Percentiles rank a stretch among this genome's conserved stretches.
Evolutionary conservation across 2,329 filamentous ascomycete genomes (phyloP).

Genomic region (Atkinsonella hypoxylon): DNA sequence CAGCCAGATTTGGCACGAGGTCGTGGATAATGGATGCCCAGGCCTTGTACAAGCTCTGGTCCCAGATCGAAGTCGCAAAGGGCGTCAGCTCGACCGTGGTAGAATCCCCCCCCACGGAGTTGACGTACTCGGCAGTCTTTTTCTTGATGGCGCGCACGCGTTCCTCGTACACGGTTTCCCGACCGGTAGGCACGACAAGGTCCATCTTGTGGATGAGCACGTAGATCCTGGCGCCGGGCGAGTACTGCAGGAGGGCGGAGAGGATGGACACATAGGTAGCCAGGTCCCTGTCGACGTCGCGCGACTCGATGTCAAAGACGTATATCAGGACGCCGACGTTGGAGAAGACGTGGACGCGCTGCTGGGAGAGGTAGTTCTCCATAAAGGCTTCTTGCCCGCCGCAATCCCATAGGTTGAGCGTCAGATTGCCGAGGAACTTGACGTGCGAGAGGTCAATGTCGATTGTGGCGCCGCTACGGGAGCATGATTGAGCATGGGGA

Average conservation of each 20-base stretch:
- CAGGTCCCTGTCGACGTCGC: slow-evolving; percentile 86
- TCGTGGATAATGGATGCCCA: slow-evolving; percentile 98
- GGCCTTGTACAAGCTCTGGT: slow-evolving; percentile 93
- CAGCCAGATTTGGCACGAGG: slow-evolving; percentile 81
- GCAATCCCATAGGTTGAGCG: slow-evolving; percentile 96
- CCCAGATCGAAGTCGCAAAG: slow-evolving; percentile 96
- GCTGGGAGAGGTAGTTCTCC: slow-evolving; percentile 93
- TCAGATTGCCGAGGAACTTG: slow-evolving; percentile 96
- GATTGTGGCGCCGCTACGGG: slow-evolving; percentile 69
- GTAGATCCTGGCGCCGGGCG: slow-evolving; percentile 71
- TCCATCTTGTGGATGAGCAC: slow-evolving; percentile 99
- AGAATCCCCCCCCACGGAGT: slow-evolving; percentile 21
- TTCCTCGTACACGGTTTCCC: slow-evolving; percentile 74
- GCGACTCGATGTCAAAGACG: slow-evolving; percentile 96
- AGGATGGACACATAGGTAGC: slow-evolving; percentile 89
- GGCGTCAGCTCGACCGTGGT: slow-evolving; percentile 58
- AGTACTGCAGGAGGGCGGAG: slow-evolving; percentile 77
- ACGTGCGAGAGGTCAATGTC: slow-evolving; percentile 98
- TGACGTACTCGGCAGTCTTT: slow-evolving; percentile 50
- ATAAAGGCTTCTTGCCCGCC: slow-evolving; percentile 98
- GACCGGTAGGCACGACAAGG: slow-evolving; percentile 68
- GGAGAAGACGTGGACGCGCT: slow-evolving; percentile 91
- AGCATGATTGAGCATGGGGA: too few species aligned
- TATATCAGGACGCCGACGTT: slow-evolving; percentile 97
- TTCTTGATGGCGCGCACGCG: slow-evolving; percentile 65